These are phyloP conservation scores for Aspergillus sp. DNA, from an alignment of 2,329 filamentous ascomycete species.

Conservation along the genomic window DNA sequence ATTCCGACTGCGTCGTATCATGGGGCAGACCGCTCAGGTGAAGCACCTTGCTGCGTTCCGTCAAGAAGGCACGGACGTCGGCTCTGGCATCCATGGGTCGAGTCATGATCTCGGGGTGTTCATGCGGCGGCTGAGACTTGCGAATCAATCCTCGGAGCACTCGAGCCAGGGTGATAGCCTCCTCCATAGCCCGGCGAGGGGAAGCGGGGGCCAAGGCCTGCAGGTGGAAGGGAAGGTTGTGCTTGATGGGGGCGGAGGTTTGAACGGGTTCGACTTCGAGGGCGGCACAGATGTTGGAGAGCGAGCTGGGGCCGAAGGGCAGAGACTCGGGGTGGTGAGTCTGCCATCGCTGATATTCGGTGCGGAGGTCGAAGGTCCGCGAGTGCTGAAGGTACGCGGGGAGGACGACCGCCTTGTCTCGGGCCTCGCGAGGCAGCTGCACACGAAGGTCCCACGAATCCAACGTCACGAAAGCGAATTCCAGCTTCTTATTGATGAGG, in stretches of 20 bases:
- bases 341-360: constrained; percentile 98
- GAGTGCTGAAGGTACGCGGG: constrained; percentile 97
- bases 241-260: constrained; percentile 96
- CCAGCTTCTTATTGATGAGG: constrained; percentile 83
- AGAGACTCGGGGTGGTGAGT: constrained; percentile 97
- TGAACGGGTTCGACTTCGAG: constrained; percentile 97
- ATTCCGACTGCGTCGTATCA: constrained; percentile 96
- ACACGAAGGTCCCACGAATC: constrained; percentile 98
- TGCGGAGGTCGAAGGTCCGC: constrained; percentile 91
- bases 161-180: constrained; percentile 88
- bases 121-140: constrained; percentile 91
- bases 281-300: constrained; percentile 96
- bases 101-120: constrained; percentile 91
- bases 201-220: constrained; percentile 94
- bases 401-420: constrained; percentile 95
- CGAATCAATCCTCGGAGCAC: constrained; percentile 90
- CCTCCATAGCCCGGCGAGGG: constrained; percentile 94
- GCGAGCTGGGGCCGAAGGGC: constrained; percentile 90
- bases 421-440: constrained; percentile 93
- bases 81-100: constrained; percentile 95
- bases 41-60: constrained; percentile 94
- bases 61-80: constrained; percentile 92
- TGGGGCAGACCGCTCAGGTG: constrained; percentile 97
- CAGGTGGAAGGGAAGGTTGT: constrained; percentile 95
- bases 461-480: constrained; percentile 97